Evolutionary conservation across 1,284 basidiomycete species (phyloP), one percentile per base, ranked within the genome.

Genomic region (Peniophora sp.): DNA sequence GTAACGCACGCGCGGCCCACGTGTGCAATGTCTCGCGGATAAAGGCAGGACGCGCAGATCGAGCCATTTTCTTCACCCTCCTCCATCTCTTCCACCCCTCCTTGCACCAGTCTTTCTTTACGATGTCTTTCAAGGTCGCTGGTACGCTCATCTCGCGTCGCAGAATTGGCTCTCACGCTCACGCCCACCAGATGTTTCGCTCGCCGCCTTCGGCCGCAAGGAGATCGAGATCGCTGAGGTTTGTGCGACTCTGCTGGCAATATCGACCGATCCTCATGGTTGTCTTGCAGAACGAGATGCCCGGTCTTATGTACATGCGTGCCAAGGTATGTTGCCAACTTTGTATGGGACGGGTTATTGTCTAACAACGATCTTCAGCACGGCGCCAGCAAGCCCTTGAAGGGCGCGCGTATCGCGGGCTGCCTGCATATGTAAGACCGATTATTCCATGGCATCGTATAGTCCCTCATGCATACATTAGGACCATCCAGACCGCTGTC

Each of bases 221-320:
- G 95, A 97, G 78, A 91, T 98, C 64, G 88, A 96, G 78, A 93
- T 98, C 71, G 94, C 95, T 59, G 94, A 97, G 81, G 88, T 88
- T 61, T 54, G 41, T 49, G 14, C 10, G 39, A 15, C 34, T 48
- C 24, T 24, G 24, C 36, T 34, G 15, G 24, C 12, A 35, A 58
- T 53, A 48, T 55, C 57, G 34, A 47, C 52, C 18, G 17, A 52
- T 56, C 46, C 58, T 58, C 52, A 32, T 50, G 32, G 48, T 51
- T 48, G 27, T 32, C 24, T 51, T 51, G 35, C 59, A 92, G 85
- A 81, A 88, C 76, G 89, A 92, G 71, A 92, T 92, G 90, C 91
- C 91, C 51, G 93, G 89, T 66, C 87, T 97, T 69, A 93, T 97
- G 81, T 91, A 88, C 73, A 74, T 96, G 71, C 81, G 92, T 62